These are phyloP conservation scores for Macrophomina pseudophaseolina DNA, from an alignment of 2,329 filamentous ascomycete species.

Conservation along the genomic window DNA sequence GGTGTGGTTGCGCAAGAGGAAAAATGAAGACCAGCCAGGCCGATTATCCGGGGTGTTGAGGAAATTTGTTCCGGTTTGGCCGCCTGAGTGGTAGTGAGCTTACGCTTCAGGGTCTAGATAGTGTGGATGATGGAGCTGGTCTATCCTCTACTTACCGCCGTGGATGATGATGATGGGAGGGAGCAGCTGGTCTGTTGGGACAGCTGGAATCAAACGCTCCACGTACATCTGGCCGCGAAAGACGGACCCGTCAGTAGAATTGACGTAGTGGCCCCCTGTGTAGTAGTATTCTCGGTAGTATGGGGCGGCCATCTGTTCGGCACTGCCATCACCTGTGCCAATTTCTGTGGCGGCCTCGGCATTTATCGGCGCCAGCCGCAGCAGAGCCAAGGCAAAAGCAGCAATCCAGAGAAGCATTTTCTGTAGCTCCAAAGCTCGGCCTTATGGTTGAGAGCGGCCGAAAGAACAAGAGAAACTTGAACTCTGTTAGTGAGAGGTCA, in stretches of 20 bases:
- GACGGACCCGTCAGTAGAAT: neutral
- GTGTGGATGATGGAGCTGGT: no score
- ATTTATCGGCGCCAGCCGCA: no score
- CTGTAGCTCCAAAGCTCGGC: no score
- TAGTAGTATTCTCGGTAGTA: conserved; percentile 33
- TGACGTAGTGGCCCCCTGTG: conserved; percentile 34
- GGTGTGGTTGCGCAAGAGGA: conserved; percentile 52
- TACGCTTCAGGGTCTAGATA: no score
- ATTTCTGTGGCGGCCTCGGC: no score
- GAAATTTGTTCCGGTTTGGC: conserved; percentile 39
- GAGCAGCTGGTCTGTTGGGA: neutral
- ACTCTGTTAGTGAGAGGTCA: no score
- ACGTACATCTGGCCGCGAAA: conserved; percentile 35
- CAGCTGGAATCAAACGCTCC: conserved; percentile 33
- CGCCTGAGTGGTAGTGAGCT: neutral
- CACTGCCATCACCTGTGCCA: no score
- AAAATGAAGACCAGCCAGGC: conserved; percentile 55
- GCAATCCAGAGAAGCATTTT: no score
- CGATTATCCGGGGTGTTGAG: conserved; percentile 55
- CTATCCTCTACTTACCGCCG: neutral
- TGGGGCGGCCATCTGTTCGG: neutral
- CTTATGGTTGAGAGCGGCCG: no score
- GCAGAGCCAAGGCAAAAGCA: no score
- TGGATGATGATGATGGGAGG: neutral
- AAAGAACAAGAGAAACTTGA: no score